Evolutionary conservation across 1,284 basidiomycete species (phyloP).

Genomic region (Anthracocystis walkeri): DNA sequence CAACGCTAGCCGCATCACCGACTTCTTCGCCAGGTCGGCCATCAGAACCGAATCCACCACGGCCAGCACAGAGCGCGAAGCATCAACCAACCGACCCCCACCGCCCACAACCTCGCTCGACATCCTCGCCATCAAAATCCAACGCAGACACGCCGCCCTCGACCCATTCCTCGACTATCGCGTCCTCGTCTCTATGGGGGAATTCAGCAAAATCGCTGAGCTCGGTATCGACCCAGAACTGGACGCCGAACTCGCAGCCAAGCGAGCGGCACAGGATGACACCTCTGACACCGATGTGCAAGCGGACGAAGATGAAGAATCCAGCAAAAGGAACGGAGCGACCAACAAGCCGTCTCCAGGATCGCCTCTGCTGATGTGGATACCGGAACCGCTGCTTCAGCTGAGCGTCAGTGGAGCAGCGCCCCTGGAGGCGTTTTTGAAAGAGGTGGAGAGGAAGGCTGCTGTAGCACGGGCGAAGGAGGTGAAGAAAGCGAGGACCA

Average conservation of each 20-base stretch:
- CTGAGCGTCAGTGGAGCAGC: slow-evolving; percentile 20
- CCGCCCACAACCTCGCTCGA: slow-evolving; percentile 8
- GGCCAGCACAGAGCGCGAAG: not conserved
- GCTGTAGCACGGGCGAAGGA: slow-evolving; percentile 5
- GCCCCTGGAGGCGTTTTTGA: not conserved
- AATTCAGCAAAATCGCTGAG: slow-evolving; percentile 7
- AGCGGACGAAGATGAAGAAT: not conserved
- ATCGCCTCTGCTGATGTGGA: slow-evolving; percentile 42
- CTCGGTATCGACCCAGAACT: slow-evolving; percentile 18
- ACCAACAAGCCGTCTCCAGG: not conserved
- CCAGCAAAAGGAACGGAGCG: not conserved
- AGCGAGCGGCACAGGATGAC: not conserved
- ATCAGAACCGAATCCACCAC: not conserved
- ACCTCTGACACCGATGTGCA: slow-evolving; percentile 9
- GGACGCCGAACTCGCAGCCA: slow-evolving; percentile 19
- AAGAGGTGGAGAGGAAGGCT: slow-evolving; percentile 19
- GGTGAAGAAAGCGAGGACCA: not conserved
- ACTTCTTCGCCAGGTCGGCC: slow-evolving; percentile 34
- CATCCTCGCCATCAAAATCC: slow-evolving; percentile 27
- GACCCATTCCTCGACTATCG: slow-evolving; percentile 37
- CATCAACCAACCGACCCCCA: not conserved
- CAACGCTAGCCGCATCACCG: slow-evolving; percentile 38
- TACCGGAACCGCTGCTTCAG: slow-evolving; percentile 32
- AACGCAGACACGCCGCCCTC: slow-evolving; percentile 35
- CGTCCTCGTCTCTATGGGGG: slow-evolving; percentile 19